phyloP scores from a whole-genome alignment of 1,284 basidiomycete species.

The Uromyces viciae-fabae region DNA sequence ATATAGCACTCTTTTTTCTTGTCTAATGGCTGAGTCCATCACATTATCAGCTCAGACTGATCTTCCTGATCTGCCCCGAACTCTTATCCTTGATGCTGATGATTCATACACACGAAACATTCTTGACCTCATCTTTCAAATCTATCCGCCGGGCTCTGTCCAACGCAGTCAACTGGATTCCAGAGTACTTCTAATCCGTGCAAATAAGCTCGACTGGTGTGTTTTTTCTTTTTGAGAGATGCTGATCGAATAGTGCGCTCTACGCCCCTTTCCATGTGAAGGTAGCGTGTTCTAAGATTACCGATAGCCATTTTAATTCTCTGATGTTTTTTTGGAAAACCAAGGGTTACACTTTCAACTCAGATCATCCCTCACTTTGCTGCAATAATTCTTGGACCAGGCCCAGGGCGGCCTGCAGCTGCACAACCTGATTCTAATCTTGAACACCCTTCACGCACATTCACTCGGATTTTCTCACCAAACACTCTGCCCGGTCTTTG shows the following conservation, averaged over 20 bases:
- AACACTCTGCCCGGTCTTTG: slow-evolving; percentile 22
- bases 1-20: too few species aligned
- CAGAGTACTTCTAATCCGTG: not conserved
- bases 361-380: slow-evolving; percentile 59
- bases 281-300: too few species aligned
- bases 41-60: too few species aligned
- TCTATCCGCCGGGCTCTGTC: not conserved
- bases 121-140: slow-evolving; percentile 46
- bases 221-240: too few species aligned
- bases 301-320: too few species aligned
- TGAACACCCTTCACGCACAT: slow-evolving; percentile 16
- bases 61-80: slow-evolving; percentile 45
- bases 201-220: not conserved
- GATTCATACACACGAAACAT: slow-evolving; percentile 77
- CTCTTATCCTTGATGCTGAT: slow-evolving; percentile 74
- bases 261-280: too few species aligned
- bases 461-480: slow-evolving; percentile 17
- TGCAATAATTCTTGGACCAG: slow-evolving; percentile 70
- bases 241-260: too few species aligned
- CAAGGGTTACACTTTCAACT: slow-evolving; percentile 55
- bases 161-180: not conserved
- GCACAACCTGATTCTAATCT: slow-evolving; percentile 63
- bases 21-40: too few species aligned
- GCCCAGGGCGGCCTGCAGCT: slow-evolving; percentile 70
- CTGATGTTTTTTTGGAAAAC: too few species aligned